Conservation (phyloP, 2,329 filamentous ascomycete species). For the Madurella mycetomatis region DNA sequence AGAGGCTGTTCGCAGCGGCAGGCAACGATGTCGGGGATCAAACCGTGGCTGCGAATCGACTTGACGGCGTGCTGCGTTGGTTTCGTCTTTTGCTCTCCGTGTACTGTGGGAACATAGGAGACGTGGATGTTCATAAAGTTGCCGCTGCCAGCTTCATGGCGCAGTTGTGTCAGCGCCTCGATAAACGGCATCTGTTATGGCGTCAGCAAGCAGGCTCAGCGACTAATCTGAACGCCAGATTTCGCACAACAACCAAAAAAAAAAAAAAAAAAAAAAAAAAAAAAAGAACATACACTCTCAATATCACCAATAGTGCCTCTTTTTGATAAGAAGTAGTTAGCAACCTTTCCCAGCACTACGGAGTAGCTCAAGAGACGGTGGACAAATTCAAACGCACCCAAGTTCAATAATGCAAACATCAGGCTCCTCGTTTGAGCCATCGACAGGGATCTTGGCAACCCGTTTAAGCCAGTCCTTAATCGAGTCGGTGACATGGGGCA, state of each 20-base stretch:
- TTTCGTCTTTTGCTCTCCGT: constrained; percentile 87
- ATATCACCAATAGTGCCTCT: constrained; percentile 18
- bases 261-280: no score
- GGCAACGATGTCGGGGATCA: constrained; percentile 72
- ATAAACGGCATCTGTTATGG: constrained; percentile 16
- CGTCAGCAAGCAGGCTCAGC: not conserved
- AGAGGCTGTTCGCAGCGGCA: constrained; percentile 82
- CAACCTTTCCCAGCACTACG: no score
- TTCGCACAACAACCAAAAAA: no score
- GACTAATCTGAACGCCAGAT: no score
- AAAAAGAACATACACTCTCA: constrained; percentile 12
- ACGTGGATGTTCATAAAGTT: constrained; percentile 91
- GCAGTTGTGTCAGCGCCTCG: constrained; percentile 16
- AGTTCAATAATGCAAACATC: constrained; percentile 84
- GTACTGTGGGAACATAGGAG: constrained; percentile 70
- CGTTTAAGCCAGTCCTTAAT: constrained; percentile 91
- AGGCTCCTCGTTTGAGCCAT: constrained; percentile 75
- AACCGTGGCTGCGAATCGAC: constrained; percentile 74
- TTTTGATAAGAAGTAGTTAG: constrained; percentile 1
- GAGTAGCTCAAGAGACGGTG: not conserved
- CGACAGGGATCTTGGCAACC: constrained; percentile 79
- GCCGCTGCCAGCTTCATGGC: constrained; percentile 49
- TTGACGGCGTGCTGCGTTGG: constrained; percentile 90
- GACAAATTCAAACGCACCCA: constrained; percentile 5
- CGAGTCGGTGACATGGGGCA: constrained; percentile 86